A percentile compares a stretch with the other conserved stretches of the same genome.
phyloP scores from a whole-genome alignment of 2,329 filamentous ascomycete genomes.

The Diplodia seriata region DNA sequence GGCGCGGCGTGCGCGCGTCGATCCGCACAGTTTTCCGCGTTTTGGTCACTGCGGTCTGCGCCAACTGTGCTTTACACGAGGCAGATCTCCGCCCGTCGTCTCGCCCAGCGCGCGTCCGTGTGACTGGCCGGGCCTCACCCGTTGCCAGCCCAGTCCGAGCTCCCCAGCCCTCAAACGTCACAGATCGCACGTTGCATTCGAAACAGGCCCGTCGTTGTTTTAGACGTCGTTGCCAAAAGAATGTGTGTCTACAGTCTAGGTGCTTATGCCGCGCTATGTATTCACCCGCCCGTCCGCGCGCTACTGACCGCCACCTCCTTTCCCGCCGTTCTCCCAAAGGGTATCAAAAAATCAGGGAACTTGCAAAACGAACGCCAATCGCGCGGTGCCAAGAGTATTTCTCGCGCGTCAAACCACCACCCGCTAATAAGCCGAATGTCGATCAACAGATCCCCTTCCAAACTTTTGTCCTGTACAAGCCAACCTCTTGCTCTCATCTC shows the following conservation, averaged over 20 bases:
- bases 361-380: conserved; percentile 31
- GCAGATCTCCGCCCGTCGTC: conserved; percentile 20
- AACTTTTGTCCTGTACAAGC: conserved; percentile 18
- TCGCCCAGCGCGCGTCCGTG: conserved; percentile 15
- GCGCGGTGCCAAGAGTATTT: conserved; percentile 11
- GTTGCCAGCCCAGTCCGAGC: neutral
- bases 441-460: conserved; percentile 21
- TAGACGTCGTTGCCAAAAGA: neutral
- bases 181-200: neutral
- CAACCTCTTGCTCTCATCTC: neutral
- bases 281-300: conserved; percentile 9
- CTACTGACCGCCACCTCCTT: conserved; percentile 26
- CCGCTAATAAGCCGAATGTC: conserved; percentile 10
- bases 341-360: conserved; percentile 29
- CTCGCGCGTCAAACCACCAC: conserved; percentile 28
- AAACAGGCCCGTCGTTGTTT: conserved; percentile 8
- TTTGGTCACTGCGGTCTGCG: conserved; percentile 22
- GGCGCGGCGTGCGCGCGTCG: conserved; percentile 27
- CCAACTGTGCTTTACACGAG: conserved; percentile 18
- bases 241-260: conserved; percentile 27
- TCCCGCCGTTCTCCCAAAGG: conserved; percentile 22
- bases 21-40: conserved; percentile 29
- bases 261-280: conserved; percentile 1
- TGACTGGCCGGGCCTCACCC: conserved; percentile 18
- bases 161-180: conserved; percentile 4